Percentiles rank a stretch among this genome's conserved stretches.
Conservation (phyloP, 352 stramenopile species). For the Globisporangium acanthophoron region DNA sequence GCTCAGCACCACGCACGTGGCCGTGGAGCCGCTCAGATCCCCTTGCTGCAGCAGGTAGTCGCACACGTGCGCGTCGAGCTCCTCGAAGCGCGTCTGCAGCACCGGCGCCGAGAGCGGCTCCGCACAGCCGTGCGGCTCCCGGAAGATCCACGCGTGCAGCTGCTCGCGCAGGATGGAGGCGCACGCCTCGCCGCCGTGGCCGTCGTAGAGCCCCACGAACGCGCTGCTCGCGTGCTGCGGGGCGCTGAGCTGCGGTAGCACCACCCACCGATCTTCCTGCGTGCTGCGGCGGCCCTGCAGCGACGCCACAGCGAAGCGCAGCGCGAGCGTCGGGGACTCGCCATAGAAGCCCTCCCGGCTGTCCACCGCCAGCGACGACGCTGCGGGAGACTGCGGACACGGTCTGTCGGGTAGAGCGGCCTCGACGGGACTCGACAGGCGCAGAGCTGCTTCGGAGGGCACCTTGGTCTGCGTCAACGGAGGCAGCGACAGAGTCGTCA, state of each 20-base stretch:
- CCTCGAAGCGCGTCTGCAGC: constrained; percentile 47
- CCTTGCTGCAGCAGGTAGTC: constrained; percentile 67
- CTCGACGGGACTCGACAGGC: not conserved
- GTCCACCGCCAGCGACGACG: not conserved
- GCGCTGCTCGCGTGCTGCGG: constrained; percentile 18
- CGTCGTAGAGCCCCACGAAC: constrained; percentile 81
- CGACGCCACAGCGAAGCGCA: constrained; percentile 44
- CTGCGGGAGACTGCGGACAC: not conserved
- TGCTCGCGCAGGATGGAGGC: constrained; percentile 69
- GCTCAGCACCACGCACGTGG: constrained; percentile 53
- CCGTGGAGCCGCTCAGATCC: constrained; percentile 75
- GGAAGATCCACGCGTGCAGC: constrained; percentile 65
- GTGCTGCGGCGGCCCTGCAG: constrained; percentile 63
- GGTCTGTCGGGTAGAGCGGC: not conserved
- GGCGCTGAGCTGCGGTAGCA: constrained; percentile 34
- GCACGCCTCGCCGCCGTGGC: constrained; percentile 71
- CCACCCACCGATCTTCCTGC: constrained; percentile 70
- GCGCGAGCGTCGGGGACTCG: constrained; percentile 23
- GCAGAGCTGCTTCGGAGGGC: not conserved
- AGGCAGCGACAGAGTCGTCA: constrained; percentile 73
- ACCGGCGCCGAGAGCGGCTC: constrained; percentile 14
- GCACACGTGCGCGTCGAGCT: constrained; percentile 63
- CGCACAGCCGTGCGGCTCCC: constrained; percentile 18
- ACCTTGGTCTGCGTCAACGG: constrained; percentile 29
- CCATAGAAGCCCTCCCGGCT: constrained; percentile 37